These are phyloP conservation scores for Arabidopsis arenosa DNA, from an alignment of 345 rosid species.

Conservation along the genomic window DNA sequence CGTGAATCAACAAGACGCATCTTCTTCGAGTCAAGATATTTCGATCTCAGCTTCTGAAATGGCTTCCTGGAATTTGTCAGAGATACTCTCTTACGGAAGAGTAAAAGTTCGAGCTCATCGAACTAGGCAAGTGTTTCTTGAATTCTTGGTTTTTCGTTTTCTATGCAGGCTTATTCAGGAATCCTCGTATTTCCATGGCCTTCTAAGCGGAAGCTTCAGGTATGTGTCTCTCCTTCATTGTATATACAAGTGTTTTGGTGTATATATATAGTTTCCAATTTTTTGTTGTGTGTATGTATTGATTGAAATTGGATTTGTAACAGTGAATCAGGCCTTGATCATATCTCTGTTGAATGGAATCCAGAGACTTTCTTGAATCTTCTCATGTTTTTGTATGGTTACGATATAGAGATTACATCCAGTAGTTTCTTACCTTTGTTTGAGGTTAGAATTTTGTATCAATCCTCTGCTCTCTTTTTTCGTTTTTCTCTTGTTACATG, in stretches of 20 bases:
- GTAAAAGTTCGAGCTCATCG: conserved; percentile 59
- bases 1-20: conserved; percentile 41
- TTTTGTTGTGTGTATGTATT: background rate
- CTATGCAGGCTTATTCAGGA: conserved; percentile 55
- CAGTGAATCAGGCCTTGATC: conserved; percentile 62
- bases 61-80: conserved; percentile 51
- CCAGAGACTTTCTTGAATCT: conserved; percentile 55
- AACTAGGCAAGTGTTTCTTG: conserved; percentile 43
- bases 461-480: conserved; percentile 13
- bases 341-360: conserved; percentile 60
- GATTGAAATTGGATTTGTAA: conserved; percentile 34
- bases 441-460: conserved; percentile 51
- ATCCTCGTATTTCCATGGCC: conserved; percentile 68
- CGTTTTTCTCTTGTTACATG: conserved; percentile 5
- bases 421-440: conserved; percentile 60
- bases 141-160: background rate
- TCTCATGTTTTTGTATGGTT: conserved; percentile 58
- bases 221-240: conserved; percentile 24
- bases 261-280: background rate
- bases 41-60: conserved; percentile 56
- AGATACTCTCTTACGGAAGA: conserved; percentile 50
- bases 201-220: conserved; percentile 76
- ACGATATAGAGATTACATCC: conserved; percentile 51
- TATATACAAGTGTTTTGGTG: background rate
- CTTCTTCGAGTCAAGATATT: conserved; percentile 29